phyloP scores from a whole-genome alignment of 176 grass and related monocot species.

The Saccharum officinarum region DNA sequence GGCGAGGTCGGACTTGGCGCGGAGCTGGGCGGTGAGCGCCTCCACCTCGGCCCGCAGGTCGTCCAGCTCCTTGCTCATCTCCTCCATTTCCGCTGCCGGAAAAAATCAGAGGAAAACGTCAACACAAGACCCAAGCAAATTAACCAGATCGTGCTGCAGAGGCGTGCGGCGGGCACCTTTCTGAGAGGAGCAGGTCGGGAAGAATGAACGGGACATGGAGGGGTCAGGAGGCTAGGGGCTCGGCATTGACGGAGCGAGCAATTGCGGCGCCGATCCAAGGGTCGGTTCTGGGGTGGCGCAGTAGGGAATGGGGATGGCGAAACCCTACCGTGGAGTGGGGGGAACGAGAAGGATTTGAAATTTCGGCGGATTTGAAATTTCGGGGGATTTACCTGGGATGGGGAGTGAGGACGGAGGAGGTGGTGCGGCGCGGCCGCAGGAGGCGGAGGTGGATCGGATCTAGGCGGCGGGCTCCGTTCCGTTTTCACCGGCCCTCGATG shows the following conservation, averaged over 20 bases:
- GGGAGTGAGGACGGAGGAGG: not conserved
- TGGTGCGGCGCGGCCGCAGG: not conserved
- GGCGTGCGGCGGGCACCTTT: slow-evolving; percentile 29
- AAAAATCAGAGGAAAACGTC: not conserved
- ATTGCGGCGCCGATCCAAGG: not conserved
- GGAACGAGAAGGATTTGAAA: slow-evolving; percentile 27
- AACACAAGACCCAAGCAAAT: not conserved
- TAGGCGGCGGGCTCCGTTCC: slow-evolving; percentile 13
- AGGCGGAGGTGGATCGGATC: slow-evolving; percentile 36
- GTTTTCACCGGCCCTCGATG: slow-evolving; percentile 6
- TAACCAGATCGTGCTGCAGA: not conserved
- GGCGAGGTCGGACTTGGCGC: slow-evolving; percentile 48
- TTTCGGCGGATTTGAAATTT: too few relatives aligned
- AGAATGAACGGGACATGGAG: slow-evolving; percentile 53
- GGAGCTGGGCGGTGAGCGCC: slow-evolving; percentile 47
- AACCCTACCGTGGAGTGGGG: slow-evolving; percentile 26
- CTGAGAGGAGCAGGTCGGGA: slow-evolving; percentile 52
- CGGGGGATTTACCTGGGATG: slow-evolving; percentile 20
- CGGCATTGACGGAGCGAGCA: slow-evolving; percentile 17
- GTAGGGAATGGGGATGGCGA: not conserved
- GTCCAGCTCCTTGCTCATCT: slow-evolving; percentile 56
- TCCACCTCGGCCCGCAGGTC: slow-evolving; percentile 54
- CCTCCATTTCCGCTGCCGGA: slow-evolving; percentile 49
- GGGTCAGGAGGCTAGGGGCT: not conserved
- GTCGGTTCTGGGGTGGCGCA: not conserved